Percentiles rank a stretch among this genome's conserved stretches.
phyloP scores from a whole-genome alignment of 2,329 filamentous ascomycete genomes.

The Curvularia hawaiiensis region DNA sequence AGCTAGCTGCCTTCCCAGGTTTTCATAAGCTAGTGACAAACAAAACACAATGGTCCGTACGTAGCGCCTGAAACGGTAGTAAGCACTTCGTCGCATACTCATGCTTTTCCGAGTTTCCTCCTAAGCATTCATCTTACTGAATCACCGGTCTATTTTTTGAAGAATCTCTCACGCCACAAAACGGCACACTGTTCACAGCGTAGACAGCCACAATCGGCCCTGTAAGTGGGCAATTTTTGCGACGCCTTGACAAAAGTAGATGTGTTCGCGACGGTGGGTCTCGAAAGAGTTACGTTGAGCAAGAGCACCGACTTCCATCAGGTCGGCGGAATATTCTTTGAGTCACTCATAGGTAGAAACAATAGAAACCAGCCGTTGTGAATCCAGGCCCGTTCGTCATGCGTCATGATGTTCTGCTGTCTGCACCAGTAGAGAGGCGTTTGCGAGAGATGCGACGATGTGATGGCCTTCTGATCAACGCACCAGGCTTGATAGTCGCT shows the following conservation, averaged over 20 bases:
- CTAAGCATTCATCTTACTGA: too few species aligned
- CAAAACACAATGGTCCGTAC: too few species aligned
- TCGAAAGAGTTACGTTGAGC: not conserved
- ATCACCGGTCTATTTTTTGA: too few species aligned
- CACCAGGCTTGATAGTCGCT: not conserved
- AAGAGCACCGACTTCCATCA: not conserved
- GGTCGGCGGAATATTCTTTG: not conserved
- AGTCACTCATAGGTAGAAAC: not conserved
- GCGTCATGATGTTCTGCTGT: not conserved
- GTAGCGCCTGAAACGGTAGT: too few species aligned
- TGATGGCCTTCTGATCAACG: not conserved
- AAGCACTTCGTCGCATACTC: too few species aligned
- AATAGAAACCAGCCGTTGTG: not conserved
- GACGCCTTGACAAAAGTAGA: too few species aligned
- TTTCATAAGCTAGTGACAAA: too few species aligned
- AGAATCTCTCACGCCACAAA: not conserved
- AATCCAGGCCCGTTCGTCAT: not conserved
- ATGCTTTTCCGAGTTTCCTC: too few species aligned
- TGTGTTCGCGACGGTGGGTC: not conserved
- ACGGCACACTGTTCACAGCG: not conserved
- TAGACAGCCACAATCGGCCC: not conserved
- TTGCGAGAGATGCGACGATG: not conserved
- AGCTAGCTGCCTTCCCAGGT: not conserved
- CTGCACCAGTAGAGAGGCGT: not conserved
- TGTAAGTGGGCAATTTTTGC: not conserved